A percentile compares a stretch with the other conserved stretches of the same genome.
phyloP scores from a whole-genome alignment of 1,139 yeast genomes.

The Protomyces macrosporus region DNA sequence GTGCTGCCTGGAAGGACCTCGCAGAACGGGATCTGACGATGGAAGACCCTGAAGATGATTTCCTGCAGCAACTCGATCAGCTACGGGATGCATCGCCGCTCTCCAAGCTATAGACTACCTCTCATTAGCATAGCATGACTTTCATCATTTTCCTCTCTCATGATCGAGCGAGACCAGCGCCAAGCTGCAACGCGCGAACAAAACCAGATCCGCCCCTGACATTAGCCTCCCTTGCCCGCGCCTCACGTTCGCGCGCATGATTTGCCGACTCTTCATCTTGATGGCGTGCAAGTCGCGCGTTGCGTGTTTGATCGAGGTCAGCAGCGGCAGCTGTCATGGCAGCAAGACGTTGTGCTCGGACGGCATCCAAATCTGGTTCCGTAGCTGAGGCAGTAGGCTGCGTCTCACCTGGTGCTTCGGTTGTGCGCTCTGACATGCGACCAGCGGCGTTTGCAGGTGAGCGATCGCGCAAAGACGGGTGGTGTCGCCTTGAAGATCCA shows the following conservation, averaged over 20 bases:
- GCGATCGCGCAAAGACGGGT: neutral
- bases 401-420: neutral
- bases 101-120: neutral
- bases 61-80: neutral
- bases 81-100: neutral
- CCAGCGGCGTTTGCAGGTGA: neutral
- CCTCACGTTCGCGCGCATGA: neutral
- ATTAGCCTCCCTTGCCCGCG: neutral
- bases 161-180: conserved; percentile 9
- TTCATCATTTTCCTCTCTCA: neutral
- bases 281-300: conserved; percentile 1
- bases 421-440: neutral
- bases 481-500: neutral
- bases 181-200: conserved; percentile 11
- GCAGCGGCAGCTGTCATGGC: conserved; percentile 23
- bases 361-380: neutral
- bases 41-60: neutral
- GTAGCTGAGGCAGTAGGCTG: neutral
- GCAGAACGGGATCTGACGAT: neutral
- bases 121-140: neutral
- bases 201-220: neutral
- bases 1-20: neutral
- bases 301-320: conserved; percentile 15
- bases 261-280: conserved; percentile 1
- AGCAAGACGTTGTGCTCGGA: conserved; percentile 11